These are phyloP conservation scores for Simplicillium sp. DNA, from an alignment of 2,329 filamentous ascomycete species.

Conservation along the genomic window DNA sequence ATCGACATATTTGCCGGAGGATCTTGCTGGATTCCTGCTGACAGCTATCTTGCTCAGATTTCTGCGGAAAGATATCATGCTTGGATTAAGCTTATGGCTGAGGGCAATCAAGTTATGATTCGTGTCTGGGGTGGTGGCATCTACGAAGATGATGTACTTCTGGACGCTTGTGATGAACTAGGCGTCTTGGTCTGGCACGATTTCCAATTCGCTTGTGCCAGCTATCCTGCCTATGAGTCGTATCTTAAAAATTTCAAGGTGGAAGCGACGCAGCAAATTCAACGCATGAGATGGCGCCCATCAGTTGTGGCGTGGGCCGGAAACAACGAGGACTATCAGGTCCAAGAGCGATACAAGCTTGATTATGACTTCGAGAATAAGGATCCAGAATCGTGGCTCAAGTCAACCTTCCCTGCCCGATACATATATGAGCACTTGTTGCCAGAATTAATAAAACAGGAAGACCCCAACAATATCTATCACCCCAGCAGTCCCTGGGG, in stretches of 20 bases:
- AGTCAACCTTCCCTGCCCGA: slow-evolving; percentile 65
- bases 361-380: slow-evolving; percentile 69
- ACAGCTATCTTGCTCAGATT: slow-evolving; percentile 65
- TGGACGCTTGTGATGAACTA: slow-evolving; percentile 58
- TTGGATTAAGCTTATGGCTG: slow-evolving; percentile 61
- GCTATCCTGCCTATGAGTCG: slow-evolving; percentile 52
- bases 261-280: slow-evolving; percentile 55
- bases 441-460: slow-evolving; percentile 50
- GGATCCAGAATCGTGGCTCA: slow-evolving; percentile 67
- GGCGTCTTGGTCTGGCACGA: slow-evolving; percentile 65
- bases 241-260: slow-evolving; percentile 47
- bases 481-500: slow-evolving; percentile 67
- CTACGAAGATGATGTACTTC: slow-evolving; percentile 59
- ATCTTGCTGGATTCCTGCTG: slow-evolving; percentile 71
- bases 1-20: slow-evolving; percentile 66
- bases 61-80: slow-evolving; percentile 51
- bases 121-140: slow-evolving; percentile 27
- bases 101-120: slow-evolving; percentile 67
- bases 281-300: slow-evolving; percentile 47
- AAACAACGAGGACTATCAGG: slow-evolving; percentile 77
- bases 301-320: slow-evolving; percentile 70
- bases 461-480: slow-evolving; percentile 55
- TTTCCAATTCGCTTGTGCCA: slow-evolving; percentile 62
- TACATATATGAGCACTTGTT: slow-evolving; percentile 74
- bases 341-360: slow-evolving; percentile 57